phyloP scores from a whole-genome alignment of 352 stramenopile species.

The Pythium grandisporangium region DNA sequence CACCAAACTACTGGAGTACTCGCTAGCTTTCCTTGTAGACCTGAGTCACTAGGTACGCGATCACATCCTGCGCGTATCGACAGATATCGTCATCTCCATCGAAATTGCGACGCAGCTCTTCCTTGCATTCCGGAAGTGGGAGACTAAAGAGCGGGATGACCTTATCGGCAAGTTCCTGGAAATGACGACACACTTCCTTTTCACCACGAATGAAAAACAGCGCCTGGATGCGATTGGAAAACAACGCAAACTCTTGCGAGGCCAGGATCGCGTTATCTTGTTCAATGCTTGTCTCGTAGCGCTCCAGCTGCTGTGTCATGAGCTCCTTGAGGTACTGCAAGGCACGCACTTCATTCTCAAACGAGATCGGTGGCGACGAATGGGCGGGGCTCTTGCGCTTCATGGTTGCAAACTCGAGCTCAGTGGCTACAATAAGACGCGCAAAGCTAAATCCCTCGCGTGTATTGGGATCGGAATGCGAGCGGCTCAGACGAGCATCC shows the following conservation, averaged over 20 bases:
- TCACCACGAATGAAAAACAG: constrained; percentile 86
- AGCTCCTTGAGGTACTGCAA: constrained; percentile 63
- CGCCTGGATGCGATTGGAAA: constrained; percentile 84
- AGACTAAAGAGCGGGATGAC: constrained; percentile 77
- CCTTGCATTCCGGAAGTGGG: constrained; percentile 53
- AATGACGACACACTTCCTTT: constrained; percentile 83
- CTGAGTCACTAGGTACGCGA: constrained; percentile 83
- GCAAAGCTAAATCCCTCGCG: constrained; percentile 82
- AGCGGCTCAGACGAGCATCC: constrained; percentile 78
- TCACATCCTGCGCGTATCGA: constrained; percentile 83
- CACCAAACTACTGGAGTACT: too few relatives aligned
- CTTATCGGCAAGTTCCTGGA: constrained; percentile 72
- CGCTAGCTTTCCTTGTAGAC: constrained; percentile 63
- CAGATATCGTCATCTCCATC: constrained; percentile 73
- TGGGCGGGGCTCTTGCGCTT: constrained; percentile 72
- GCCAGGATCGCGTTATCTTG: constrained; percentile 79
- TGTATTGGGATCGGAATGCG: constrained; percentile 78
- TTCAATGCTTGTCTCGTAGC: constrained; percentile 83
- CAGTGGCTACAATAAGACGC: constrained; percentile 73
- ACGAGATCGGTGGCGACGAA: constrained; percentile 72
- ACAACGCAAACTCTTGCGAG: constrained; percentile 67
- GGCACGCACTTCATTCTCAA: constrained; percentile 77
- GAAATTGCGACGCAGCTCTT: constrained; percentile 65
- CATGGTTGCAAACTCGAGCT: constrained; percentile 79
- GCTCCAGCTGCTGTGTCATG: constrained; percentile 71